Conservation (phyloP, 2,329 filamentous ascomycete genomes). For the Rutstroemia sydowiana region DNA sequence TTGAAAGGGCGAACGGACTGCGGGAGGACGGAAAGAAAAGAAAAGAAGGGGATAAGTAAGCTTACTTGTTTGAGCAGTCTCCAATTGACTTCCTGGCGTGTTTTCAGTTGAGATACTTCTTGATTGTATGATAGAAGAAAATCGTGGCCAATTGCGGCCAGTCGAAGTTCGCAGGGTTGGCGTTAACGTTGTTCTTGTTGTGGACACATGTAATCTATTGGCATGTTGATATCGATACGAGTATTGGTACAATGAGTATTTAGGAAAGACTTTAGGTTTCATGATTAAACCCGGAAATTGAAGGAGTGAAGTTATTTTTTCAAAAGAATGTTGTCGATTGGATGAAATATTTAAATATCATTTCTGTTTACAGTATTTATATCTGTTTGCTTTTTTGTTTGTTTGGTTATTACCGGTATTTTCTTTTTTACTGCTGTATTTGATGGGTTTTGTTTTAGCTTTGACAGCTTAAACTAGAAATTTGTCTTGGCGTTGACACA, state of each 20-base stretch:
- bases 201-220: not conserved
- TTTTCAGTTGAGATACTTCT: not conserved
- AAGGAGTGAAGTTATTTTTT: no score
- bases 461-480: no score
- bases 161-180: not conserved
- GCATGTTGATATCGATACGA: no score
- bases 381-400: no score
- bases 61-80: not conserved
- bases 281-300: not conserved
- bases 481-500: no score
- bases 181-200: not conserved
- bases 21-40: not conserved
- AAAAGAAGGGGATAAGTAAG: not conserved
- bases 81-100: not conserved
- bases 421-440: no score
- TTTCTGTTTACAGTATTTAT: no score
- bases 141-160: constrained; percentile 7
- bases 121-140: not conserved
- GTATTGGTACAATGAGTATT: no score
- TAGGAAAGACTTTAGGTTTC: not conserved
- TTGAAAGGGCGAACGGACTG: no score
- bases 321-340: not conserved
- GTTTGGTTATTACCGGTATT: no score
- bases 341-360: not conserved
- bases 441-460: no score